phyloP scores from a whole-genome alignment of 345 rosid genomes.

The Leavenworthia alabamica region DNA sequence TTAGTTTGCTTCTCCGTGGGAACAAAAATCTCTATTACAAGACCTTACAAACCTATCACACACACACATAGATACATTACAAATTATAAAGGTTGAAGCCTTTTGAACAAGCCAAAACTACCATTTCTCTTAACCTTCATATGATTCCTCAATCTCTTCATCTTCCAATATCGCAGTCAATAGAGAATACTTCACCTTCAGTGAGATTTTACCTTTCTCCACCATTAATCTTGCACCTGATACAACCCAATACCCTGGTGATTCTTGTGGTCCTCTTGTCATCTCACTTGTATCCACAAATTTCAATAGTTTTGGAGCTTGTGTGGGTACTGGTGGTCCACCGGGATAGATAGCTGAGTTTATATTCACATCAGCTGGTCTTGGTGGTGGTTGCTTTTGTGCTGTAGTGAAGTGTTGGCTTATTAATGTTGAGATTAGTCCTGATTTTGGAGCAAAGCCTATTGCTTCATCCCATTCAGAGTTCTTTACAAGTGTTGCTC shows the following conservation, averaged over 20 bases:
- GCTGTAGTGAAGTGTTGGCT: slow-evolving; percentile 86
- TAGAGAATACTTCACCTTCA: slow-evolving; percentile 83
- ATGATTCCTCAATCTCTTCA: slow-evolving; percentile 32
- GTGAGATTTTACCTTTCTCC: slow-evolving; percentile 84
- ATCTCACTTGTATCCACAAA: slow-evolving; percentile 89
- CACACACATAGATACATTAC: slow-evolving; percentile 22
- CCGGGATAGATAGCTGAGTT: slow-evolving; percentile 92
- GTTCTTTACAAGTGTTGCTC: slow-evolving; percentile 50
- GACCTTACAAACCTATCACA: not conserved
- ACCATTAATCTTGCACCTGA: slow-evolving; percentile 81
- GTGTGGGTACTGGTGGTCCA: slow-evolving; percentile 84
- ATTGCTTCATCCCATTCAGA: slow-evolving; percentile 93
- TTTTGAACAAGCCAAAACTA: slow-evolving; percentile 14
- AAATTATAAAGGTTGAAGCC: slow-evolving; percentile 5
- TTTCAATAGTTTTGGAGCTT: slow-evolving; percentile 80
- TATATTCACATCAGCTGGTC: slow-evolving; percentile 84
- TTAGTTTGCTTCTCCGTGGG: not conserved
- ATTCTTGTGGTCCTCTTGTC: slow-evolving; percentile 84
- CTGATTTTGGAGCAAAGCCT: slow-evolving; percentile 65
- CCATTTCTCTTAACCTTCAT: slow-evolving; percentile 8
- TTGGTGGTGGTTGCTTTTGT: slow-evolving; percentile 72
- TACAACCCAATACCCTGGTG: slow-evolving; percentile 95
- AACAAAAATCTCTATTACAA: not conserved
- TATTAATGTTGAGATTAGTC: slow-evolving; percentile 78
- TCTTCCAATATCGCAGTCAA: slow-evolving; percentile 55